Conservation (phyloP, 2,329 filamentous ascomycete species). For the Aspergillus vadensis region DNA sequence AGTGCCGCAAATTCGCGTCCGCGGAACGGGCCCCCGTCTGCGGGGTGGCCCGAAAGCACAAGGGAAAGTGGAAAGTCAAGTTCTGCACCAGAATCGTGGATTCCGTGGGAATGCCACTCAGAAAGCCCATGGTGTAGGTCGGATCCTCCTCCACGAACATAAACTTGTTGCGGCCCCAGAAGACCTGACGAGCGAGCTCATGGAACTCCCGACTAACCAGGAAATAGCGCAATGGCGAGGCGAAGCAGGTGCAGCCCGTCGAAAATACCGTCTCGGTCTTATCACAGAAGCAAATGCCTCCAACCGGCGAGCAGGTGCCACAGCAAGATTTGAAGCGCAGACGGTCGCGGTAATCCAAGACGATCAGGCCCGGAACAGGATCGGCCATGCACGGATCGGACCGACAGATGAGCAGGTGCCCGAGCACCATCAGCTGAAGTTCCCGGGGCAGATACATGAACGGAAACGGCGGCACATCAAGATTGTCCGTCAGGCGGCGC, state of each 20-base stretch:
- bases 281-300: slow-evolving; percentile 26
- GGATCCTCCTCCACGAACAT: slow-evolving; percentile 27
- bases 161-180: slow-evolving; percentile 27
- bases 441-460: slow-evolving; percentile 30
- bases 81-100: slow-evolving; percentile 24
- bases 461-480: slow-evolving; percentile 20
- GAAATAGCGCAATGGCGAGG: slow-evolving; percentile 27
- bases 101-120: slow-evolving; percentile 21
- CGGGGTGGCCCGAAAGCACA: slow-evolving; percentile 9
- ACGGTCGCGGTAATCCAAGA: slow-evolving; percentile 20
- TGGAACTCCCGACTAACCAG: slow-evolving; percentile 28
- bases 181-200: slow-evolving; percentile 22
- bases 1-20: slow-evolving; percentile 19
- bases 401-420: slow-evolving; percentile 19
- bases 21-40: slow-evolving; percentile 11
- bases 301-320: slow-evolving; percentile 25
- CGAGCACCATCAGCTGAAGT: slow-evolving; percentile 29
- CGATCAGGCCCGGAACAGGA: slow-evolving; percentile 14
- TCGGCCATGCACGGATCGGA: slow-evolving; percentile 19
- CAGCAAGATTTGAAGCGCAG: slow-evolving; percentile 23
- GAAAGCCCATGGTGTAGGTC: slow-evolving; percentile 24
- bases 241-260: slow-evolving; percentile 28
- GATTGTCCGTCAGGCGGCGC: slow-evolving; percentile 20
- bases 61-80: slow-evolving; percentile 26
- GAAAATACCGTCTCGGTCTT: slow-evolving; percentile 26